Conservation (phyloP, 2,329 filamentous ascomycete genomes). For the Stemphylium vesicarium region DNA sequence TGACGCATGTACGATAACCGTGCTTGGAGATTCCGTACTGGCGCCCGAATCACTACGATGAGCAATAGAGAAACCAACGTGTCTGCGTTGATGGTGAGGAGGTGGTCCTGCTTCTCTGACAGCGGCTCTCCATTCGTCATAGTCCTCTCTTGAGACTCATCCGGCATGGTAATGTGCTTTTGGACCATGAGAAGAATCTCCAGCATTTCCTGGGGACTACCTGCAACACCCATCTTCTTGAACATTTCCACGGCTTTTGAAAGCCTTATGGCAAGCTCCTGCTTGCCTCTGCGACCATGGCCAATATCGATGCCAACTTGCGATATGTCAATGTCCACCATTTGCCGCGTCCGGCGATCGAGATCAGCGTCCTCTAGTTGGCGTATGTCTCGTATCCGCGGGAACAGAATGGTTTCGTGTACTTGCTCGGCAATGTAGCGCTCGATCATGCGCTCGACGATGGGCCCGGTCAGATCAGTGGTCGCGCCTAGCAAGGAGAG, state of each 20-base stretch:
- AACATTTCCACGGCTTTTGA: slow-evolving; percentile 85
- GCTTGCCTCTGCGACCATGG: slow-evolving; percentile 77
- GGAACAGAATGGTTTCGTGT: slow-evolving; percentile 83
- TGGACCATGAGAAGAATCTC: slow-evolving; percentile 79
- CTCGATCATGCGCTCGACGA: slow-evolving; percentile 94
- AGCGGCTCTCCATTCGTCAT: slow-evolving; percentile 32
- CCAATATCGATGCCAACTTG: slow-evolving; percentile 90
- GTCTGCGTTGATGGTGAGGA: slow-evolving; percentile 80
- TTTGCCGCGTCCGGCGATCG: slow-evolving; percentile 87
- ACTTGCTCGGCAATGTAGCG: slow-evolving; percentile 93
- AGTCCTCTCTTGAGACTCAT: slow-evolving; percentile 37
- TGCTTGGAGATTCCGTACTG: slow-evolving; percentile 85
- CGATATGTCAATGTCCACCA: slow-evolving; percentile 91
- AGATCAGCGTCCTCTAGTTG: slow-evolving; percentile 84
- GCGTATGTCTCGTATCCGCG: slow-evolving; percentile 77
- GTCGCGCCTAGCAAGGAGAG: slow-evolving; percentile 89
- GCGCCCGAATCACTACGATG: slow-evolving; percentile 89
- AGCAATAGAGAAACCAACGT: slow-evolving; percentile 89
- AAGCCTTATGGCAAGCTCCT: slow-evolving; percentile 78
- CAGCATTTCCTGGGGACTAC: slow-evolving; percentile 88
- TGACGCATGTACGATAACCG: slow-evolving; percentile 93
- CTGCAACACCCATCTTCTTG: slow-evolving; percentile 78
- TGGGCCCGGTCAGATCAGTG: slow-evolving; percentile 88
- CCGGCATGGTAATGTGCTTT: slow-evolving; percentile 76
- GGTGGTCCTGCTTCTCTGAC: slow-evolving; percentile 61